Evolutionary conservation across 805 yeast genomes (phyloP).

Genomic region (Maudiozyma barnettii): DNA sequence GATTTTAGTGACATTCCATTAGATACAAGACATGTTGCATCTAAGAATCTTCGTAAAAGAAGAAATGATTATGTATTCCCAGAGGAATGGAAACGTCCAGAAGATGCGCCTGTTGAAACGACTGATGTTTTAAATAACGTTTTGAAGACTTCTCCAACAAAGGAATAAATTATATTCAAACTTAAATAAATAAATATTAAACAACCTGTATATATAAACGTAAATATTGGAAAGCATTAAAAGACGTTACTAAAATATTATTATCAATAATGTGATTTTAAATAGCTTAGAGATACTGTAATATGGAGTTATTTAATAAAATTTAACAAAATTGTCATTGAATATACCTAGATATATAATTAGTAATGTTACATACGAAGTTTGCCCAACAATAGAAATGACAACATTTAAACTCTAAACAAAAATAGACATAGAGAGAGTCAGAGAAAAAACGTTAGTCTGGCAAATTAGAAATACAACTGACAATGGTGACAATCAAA

Average conservation of each 20-base stretch:
- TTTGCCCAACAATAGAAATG: background rate
- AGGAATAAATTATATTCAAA: background rate
- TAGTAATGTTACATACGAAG: background rate
- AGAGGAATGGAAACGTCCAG: constrained; percentile 65
- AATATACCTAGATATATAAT: background rate
- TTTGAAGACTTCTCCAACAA: background rate
- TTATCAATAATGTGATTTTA: too few relatives aligned
- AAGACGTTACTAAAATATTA: too few relatives aligned
- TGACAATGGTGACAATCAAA: background rate
- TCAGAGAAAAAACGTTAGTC: too few relatives aligned
- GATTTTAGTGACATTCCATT: constrained; percentile 71
- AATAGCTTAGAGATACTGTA: too few relatives aligned
- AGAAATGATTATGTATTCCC: constrained; percentile 50
- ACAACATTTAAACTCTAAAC: too few relatives aligned
- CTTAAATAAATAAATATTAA: too few relatives aligned
- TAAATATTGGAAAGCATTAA: too few relatives aligned
- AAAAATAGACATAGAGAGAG: too few relatives aligned
- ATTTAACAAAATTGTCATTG: background rate
- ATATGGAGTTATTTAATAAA: background rate
- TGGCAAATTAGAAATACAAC: background rate
- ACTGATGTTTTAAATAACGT: constrained; percentile 15
- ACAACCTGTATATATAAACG: too few relatives aligned
- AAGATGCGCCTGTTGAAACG: constrained; percentile 51
- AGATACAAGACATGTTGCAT: constrained; percentile 59
- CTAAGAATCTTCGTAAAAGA: constrained; percentile 37